Evolutionary conservation across 1,284 basidiomycete species (phyloP), one percentile per base, ranked within the genome.

Genomic region (Gomphus sp.): DNA sequence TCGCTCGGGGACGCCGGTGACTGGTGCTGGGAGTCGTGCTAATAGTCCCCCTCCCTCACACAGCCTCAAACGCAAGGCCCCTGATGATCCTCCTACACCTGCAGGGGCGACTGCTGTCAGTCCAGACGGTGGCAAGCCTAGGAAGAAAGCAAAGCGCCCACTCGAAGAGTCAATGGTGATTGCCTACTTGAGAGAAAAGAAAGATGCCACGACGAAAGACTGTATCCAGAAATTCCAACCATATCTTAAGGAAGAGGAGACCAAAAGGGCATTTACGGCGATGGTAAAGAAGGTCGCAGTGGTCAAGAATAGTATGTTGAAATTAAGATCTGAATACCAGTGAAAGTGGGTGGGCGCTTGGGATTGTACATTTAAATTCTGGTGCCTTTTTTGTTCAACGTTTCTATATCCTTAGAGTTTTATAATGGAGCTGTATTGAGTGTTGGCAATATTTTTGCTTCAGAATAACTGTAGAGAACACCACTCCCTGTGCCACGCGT

Each of bases 201-300:
- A 81, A 14, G 80, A 79, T 60, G 80, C 84, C 55, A 82, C 80
- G 62, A 90, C 88, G 44, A 75, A 81, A 60, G 86, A 85, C 65
- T 90, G 87, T 66, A 89, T 92, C 62, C 80, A 82, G 59, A 79
- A 90, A 67, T 92, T 92, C 69, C 82, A 82, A 62, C 81, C 81
- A 14, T 88, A 86, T 66, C 70, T 91, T 55, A 85, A 79, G 57
- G 81, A 82, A 64, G 77, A 79, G 50, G 77, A 74, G 64, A 86
- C 85, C 76, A 91, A 89, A 77, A 66, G 68, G 59, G 80, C 77
- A 68, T 89, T 92, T 66, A 86, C 87, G n/a, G 77, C 75, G 18
- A 75, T 91, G 67, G 81, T 91, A 55, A 85, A 86, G 72, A 82
- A 87, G 68, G 81, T 89, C 47, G 89, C 89, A 22, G 76, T 78